Evolutionary conservation across 1,139 yeast species (phyloP), one percentile per base, ranked within the genome.

Genomic region (Taphrina confusa): DNA sequence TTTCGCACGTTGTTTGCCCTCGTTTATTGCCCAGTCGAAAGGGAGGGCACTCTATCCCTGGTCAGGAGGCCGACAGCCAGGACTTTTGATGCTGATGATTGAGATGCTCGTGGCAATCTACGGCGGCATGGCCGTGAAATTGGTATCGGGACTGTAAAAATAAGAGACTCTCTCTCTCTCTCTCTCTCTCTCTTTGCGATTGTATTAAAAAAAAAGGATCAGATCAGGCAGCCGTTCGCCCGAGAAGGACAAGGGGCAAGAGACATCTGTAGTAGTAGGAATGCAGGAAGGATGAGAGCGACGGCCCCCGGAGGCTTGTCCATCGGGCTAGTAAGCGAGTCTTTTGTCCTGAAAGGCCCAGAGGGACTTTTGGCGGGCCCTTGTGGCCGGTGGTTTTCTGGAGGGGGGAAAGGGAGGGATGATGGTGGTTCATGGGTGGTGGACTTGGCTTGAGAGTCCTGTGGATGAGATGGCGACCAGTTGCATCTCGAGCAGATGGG

Each of bases 391-490:
- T 37, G 42, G 42, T 37, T 37, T 18, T 18, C 25, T 37, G 42
- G 42, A n/a, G n/a, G n/a, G n/a, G n/a, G n/a, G n/a, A n/a, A n/a
- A n/a, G n/a, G n/a, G n/a, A n/a, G n/a, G n/a, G n/a, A n/a, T n/a
- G n/a, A n/a, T 37, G 9, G 42, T 18, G 6, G 42, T 22, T 37
- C 42, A 25, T 18, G 18, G 42, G 42, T 37, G 42, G 42, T 37
- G 42, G 42, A 37, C 11, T 18, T 37, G 42, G 42, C 42, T 37
- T 37, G 42, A 25, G n/a, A n/a, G 25, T 37, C 18, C 18, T 22
- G 42, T 37, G 42, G 42, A 37, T 37, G 42, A 37, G 25, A 37
- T 37, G 42, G 42, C 42, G 20, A 37, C 42, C 42, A 37, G 25
- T 37, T 16, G 42, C 20, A 25, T 18, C 25, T 22, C 42, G 42